Conservation (phyloP, 2,329 filamentous ascomycete species). For the Colletotrichum sp. region DNA sequence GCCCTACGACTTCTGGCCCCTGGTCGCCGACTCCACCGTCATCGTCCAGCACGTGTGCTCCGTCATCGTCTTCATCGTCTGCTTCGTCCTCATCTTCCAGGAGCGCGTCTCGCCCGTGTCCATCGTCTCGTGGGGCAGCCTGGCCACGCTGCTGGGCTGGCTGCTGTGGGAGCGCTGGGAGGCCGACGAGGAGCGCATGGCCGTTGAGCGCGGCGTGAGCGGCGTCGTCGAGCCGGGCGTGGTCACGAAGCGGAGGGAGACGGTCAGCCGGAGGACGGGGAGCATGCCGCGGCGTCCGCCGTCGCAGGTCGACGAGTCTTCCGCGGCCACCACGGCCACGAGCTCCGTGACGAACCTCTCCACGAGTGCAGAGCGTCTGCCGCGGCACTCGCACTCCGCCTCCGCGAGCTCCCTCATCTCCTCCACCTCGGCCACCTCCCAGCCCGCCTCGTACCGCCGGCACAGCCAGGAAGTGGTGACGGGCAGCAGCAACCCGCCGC, state of each 20-base stretch:
- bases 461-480: slow-evolving; percentile 18
- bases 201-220: slow-evolving; percentile 29
- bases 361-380: slow-evolving; percentile 26
- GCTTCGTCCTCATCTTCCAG: slow-evolving; percentile 89
- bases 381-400: slow-evolving; percentile 53
- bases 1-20: slow-evolving; percentile 97
- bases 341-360: slow-evolving; percentile 4
- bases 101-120: slow-evolving; percentile 89
- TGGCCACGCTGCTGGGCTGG: slow-evolving; percentile 87
- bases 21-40: slow-evolving; percentile 93
- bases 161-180: slow-evolving; percentile 92
- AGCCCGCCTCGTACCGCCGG: slow-evolving; percentile 19
- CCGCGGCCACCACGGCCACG: not conserved
- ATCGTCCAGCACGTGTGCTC: slow-evolving; percentile 97
- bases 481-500: not conserved
- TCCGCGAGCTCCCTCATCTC: slow-evolving; percentile 63
- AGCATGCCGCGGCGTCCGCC: slow-evolving; percentile 38
- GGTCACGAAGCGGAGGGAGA: slow-evolving; percentile 33
- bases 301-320: not conserved
- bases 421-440: slow-evolving; percentile 34
- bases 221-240: slow-evolving; percentile 37
- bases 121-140: slow-evolving; percentile 83
- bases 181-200: slow-evolving; percentile 57
- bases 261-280: slow-evolving; percentile 35
- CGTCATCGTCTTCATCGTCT: slow-evolving; percentile 92